These are phyloP conservation scores for Nakazawaea ambrosiae DNA, from an alignment of 805 yeast genomes.

Conservation along the genomic window DNA sequence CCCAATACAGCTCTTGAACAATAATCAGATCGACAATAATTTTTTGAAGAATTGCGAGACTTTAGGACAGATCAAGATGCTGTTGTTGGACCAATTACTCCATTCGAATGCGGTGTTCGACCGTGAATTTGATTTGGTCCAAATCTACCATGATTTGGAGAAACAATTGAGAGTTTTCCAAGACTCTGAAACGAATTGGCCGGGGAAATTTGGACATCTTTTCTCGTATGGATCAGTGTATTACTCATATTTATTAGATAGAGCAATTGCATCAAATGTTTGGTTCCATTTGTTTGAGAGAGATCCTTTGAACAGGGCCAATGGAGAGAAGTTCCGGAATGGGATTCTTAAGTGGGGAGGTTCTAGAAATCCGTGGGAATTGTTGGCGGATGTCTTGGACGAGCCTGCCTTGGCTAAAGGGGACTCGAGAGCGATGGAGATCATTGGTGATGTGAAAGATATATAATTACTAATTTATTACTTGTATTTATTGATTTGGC, in stretches of 20 bases:
- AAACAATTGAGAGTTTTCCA: slow-evolving; percentile 51
- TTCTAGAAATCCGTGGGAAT: slow-evolving; percentile 78
- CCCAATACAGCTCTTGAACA: slow-evolving; percentile 40
- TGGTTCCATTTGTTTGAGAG: slow-evolving; percentile 67
- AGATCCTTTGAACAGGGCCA: slow-evolving; percentile 62
- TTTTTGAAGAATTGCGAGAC: slow-evolving; percentile 64
- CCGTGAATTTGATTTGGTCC: slow-evolving; percentile 47
- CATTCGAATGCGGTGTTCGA: slow-evolving; percentile 43
- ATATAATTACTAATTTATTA: slow-evolving; percentile 1
- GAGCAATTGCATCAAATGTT: slow-evolving; percentile 84
- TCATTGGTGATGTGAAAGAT: slow-evolving; percentile 28
- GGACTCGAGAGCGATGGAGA: slow-evolving; percentile 63
- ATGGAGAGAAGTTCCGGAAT: slow-evolving; percentile 71
- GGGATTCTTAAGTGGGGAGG: slow-evolving; percentile 91
- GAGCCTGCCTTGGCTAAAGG: slow-evolving; percentile 56
- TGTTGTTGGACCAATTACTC: slow-evolving; percentile 75
- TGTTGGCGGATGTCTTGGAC: slow-evolving; percentile 74
- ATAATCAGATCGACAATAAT: slow-evolving; percentile 43
- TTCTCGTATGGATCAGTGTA: slow-evolving; percentile 92
- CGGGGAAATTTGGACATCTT: slow-evolving; percentile 88
- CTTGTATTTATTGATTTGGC: not conserved
- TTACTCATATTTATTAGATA: slow-evolving; percentile 83
- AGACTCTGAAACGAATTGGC: slow-evolving; percentile 76
- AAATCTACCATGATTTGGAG: slow-evolving; percentile 63
- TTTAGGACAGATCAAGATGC: slow-evolving; percentile 84